Evolutionary conservation across 768 basidiomycete species (phyloP).

Genomic region (Trametes gibbosa): DNA sequence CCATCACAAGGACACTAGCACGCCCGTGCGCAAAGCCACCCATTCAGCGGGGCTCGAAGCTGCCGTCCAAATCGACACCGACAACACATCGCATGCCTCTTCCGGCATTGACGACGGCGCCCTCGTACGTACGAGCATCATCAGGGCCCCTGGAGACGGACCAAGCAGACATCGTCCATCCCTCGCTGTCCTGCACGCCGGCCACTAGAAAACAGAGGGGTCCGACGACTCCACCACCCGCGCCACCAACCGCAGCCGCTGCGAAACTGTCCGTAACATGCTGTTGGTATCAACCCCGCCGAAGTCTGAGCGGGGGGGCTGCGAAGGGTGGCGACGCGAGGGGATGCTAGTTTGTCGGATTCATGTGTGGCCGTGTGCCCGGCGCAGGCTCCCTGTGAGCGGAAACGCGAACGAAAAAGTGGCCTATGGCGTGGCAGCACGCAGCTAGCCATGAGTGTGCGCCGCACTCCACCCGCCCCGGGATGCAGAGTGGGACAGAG

Average conservation of each 20-base stretch:
- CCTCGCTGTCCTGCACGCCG: not conserved
- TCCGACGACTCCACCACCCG: too few species aligned
- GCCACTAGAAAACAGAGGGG: not conserved
- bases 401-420: not conserved
- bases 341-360: constrained; percentile 5
- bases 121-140: not conserved
- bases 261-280: not conserved
- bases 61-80: constrained; percentile 2
- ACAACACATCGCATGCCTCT: constrained; percentile 1
- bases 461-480: constrained; percentile 13
- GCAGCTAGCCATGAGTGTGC: not conserved
- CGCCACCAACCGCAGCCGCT: not conserved
- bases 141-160: constrained; percentile 5
- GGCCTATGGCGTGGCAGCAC: too few species aligned
- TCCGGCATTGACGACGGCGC: constrained; percentile 1
- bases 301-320: not conserved
- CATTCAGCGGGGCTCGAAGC: constrained; percentile 13
- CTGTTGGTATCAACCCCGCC: not conserved
- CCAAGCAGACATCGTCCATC: not conserved
- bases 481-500: constrained; percentile 1
- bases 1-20: not conserved
- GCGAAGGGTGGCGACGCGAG: not conserved
- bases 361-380: not conserved
- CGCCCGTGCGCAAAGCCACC: not conserved
- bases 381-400: not conserved